phyloP scores from a whole-genome alignment of 306 rosid genomes.

The Pachyrhizus erosus region DNA sequence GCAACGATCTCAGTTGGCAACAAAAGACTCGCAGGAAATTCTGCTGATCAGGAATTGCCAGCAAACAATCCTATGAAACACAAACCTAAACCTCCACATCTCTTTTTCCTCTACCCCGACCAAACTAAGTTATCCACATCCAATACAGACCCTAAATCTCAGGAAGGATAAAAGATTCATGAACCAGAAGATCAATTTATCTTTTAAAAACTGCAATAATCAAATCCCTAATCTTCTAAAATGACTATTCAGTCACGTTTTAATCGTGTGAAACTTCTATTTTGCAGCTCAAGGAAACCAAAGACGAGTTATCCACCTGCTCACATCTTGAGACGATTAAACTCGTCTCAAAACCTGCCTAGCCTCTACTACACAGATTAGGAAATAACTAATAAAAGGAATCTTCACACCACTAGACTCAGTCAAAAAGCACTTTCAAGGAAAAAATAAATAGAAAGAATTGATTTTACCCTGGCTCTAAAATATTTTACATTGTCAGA shows the following conservation, averaged over 20 bases:
- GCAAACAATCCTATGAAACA: neutral
- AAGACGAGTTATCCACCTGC: neutral
- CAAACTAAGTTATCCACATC: too few species aligned
- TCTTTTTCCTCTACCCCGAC: neutral
- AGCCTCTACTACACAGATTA: neutral
- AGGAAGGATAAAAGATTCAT: neutral
- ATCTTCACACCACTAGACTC: neutral
- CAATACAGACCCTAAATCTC: neutral
- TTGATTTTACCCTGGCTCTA: constrained; percentile 29
- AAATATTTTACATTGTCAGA: constrained; percentile 53
- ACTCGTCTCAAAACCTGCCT: neutral
- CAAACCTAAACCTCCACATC: neutral
- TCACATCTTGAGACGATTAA: neutral
- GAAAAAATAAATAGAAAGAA: constrained; percentile 50
- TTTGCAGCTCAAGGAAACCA: neutral
- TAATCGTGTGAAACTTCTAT: too few species aligned
- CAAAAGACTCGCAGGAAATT: too few species aligned
- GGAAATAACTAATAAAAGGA: neutral
- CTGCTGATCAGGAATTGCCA: neutral
- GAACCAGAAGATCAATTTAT: neutral
- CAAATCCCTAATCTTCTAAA: neutral
- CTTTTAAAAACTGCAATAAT: neutral
- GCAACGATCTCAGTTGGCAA: too few species aligned
- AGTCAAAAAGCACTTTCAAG: neutral
- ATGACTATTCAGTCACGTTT: too few species aligned